These are phyloP conservation scores for Fusarium sp. DNA, from an alignment of 2,329 filamentous ascomycete genomes.

Conservation along the genomic window DNA sequence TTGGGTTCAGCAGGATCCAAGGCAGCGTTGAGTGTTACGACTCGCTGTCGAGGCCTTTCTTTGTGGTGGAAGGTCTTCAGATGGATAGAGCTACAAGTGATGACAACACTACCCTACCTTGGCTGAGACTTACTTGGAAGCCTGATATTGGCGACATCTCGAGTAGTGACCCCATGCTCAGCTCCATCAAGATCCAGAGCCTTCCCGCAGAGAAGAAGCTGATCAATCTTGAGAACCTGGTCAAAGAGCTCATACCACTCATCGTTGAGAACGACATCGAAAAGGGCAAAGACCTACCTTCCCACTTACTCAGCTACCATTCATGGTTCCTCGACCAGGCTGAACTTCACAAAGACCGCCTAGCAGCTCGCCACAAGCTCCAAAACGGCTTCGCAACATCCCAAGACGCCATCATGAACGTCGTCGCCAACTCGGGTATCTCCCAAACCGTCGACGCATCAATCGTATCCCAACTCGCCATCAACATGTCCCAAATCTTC, in stretches of 20 bases:
- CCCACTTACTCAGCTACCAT: conserved; percentile 27
- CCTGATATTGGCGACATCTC: conserved; percentile 39
- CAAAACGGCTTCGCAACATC: conserved; percentile 9
- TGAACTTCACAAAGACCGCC: conserved; percentile 14
- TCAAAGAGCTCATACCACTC: conserved; percentile 35
- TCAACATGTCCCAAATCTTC: conserved; percentile 35
- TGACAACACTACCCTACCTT: conserved; percentile 33
- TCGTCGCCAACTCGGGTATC: conserved; percentile 29
- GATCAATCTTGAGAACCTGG: conserved; percentile 33
- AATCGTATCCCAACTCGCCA: conserved; percentile 35
- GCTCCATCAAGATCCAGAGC: conserved; percentile 35
- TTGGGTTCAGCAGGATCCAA: conserved; percentile 33
- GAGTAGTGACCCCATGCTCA: conserved; percentile 29
- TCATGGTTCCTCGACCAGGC: conserved; percentile 33
- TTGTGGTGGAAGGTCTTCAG: conserved; percentile 33
- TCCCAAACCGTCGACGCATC: conserved; percentile 36
- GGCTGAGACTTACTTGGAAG: conserved; percentile 34
- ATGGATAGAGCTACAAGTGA: conserved; percentile 36
- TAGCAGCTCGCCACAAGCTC: conserved; percentile 6
- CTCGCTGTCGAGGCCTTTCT: conserved; percentile 26
- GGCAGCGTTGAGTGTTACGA: conserved; percentile 34
- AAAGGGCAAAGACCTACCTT: conserved; percentile 15
- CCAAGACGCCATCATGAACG: conserved; percentile 10
- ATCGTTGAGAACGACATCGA: conserved; percentile 31
- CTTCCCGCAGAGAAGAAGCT: conserved; percentile 38